A percentile compares a stretch with the other conserved stretches of the same genome.
These are phyloP conservation scores for Sindora glabra DNA, from an alignment of 306 rosid species.

Conservation along the genomic window DNA sequence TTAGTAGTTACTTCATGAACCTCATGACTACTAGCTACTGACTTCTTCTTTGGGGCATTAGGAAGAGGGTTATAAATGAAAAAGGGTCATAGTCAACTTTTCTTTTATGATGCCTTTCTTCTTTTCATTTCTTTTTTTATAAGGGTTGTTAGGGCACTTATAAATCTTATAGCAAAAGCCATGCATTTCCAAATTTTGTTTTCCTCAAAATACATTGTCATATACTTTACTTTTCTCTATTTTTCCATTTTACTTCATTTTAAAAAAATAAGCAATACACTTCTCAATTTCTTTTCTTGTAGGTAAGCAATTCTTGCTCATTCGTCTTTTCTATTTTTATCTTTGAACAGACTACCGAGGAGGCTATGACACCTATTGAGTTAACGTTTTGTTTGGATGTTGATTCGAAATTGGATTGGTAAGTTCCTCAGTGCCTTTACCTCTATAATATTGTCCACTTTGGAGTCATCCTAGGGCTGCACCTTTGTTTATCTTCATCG, in stretches of 20 bases:
- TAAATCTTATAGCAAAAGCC: not conserved
- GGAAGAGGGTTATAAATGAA: not conserved
- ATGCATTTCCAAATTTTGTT: not conserved
- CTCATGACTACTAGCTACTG: not conserved
- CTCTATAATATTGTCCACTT: not conserved
- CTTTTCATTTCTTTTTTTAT: too few relatives aligned
- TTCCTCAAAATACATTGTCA: not conserved
- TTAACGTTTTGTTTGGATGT: constrained; percentile 86
- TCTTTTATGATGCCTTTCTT: not conserved
- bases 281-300: too few relatives aligned
- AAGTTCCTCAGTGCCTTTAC: constrained; percentile 14
- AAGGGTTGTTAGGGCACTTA: not conserved
- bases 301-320: too few relatives aligned
- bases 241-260: not conserved
- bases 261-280: too few relatives aligned
- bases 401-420: too few relatives aligned
- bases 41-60: not conserved
- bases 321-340: not conserved
- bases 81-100: not conserved
- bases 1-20: constrained; percentile 4
- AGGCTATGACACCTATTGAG: constrained; percentile 96
- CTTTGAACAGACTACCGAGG: constrained; percentile 73
- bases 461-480: not conserved
- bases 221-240: not conserved
- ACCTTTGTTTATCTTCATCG: not conserved